A percentile compares a stretch with the other conserved stretches of the same genome.
phyloP scores from a whole-genome alignment of 176 grass and related monocot species.

The Musa troglodytarum region DNA sequence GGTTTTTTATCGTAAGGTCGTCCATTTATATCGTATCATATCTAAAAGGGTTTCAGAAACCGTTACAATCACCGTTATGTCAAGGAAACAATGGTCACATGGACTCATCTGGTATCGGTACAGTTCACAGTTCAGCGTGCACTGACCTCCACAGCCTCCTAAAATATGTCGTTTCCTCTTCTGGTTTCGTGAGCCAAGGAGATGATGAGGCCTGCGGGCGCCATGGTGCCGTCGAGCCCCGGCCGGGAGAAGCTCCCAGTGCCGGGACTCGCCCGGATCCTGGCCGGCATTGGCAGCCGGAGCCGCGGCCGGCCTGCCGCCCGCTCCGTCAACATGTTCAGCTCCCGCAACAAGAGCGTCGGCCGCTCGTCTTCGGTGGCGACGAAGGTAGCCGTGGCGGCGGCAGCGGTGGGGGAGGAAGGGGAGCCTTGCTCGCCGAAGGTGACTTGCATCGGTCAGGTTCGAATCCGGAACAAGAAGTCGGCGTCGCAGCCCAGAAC shows the following conservation, averaged over 20 bases:
- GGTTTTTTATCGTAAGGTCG: too few species aligned
- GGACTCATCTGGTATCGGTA: background rate
- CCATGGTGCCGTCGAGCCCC: slow-evolving; percentile 3
- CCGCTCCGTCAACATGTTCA: slow-evolving; percentile 16
- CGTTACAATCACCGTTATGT: too few species aligned
- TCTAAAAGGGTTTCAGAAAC: too few species aligned
- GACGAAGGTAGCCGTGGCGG: background rate
- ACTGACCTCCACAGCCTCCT: background rate
- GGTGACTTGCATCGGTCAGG: background rate
- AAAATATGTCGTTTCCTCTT: background rate
- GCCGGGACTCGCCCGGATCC: background rate
- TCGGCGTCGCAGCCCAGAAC: background rate
- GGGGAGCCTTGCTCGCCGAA: background rate
- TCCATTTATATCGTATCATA: too few species aligned
- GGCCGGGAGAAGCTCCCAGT: background rate
- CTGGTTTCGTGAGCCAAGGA: background rate
- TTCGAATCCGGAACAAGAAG: background rate
- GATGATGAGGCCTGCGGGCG: background rate
- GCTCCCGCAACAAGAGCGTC: background rate
- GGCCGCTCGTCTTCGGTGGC: background rate
- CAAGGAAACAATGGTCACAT: too few species aligned
- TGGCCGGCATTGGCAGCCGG: background rate
- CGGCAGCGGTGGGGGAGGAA: background rate
- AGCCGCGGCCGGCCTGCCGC: slow-evolving; percentile 12
- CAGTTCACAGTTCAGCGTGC: background rate